A percentile compares a stretch with the other conserved stretches of the same genome.
Conservation (phyloP, 345 rosid species). For the Mercurialis annua region DNA sequence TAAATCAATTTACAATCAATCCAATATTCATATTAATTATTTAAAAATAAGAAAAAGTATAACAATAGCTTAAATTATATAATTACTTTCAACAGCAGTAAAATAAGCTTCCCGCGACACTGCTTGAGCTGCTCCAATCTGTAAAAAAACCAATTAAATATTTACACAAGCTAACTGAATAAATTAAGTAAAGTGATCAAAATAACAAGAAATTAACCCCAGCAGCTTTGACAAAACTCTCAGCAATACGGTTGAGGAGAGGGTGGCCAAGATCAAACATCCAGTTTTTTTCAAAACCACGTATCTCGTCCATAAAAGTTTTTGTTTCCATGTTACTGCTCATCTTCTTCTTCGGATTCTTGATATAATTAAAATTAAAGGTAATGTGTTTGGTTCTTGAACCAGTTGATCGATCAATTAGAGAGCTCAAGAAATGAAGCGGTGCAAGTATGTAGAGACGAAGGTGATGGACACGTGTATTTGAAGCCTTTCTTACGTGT, state of each 20-base stretch:
- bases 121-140: conserved; percentile 91
- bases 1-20: background rate
- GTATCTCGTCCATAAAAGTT: conserved; percentile 48
- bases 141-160: background rate
- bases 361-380: too few species aligned
- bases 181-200: background rate
- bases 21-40: background rate
- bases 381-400: too few species aligned
- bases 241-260: conserved; percentile 85
- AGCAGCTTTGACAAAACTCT: conserved; percentile 87
- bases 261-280: conserved; percentile 90
- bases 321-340: conserved; percentile 35
- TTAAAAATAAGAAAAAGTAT: background rate
- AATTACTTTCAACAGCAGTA: conserved; percentile 60
- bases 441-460: background rate
- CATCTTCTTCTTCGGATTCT: conserved; percentile 9
- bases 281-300: conserved; percentile 53
- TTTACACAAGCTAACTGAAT: background rate
- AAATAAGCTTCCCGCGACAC: conserved; percentile 74
- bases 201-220: conserved; percentile 37
- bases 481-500: conserved; percentile 18
- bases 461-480: conserved; percentile 30
- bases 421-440: too few species aligned
- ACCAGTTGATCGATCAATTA: too few species aligned
- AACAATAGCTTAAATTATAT: background rate